phyloP scores from a whole-genome alignment of 2,329 filamentous ascomycete genomes.

The Colletotrichum falcatum region DNA sequence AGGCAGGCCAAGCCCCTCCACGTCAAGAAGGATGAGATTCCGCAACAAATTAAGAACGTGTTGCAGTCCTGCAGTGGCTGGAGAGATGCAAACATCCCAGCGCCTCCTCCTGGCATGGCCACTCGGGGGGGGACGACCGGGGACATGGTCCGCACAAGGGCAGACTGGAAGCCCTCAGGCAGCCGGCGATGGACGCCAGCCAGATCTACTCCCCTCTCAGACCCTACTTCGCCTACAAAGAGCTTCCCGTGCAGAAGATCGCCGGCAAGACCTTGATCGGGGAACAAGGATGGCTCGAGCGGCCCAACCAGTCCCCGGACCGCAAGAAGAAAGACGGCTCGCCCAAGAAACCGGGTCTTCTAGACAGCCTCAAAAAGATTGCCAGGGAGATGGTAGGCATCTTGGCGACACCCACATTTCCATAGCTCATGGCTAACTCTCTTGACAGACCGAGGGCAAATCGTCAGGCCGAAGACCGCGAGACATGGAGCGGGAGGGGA shows the following conservation, averaged over 20 bases:
- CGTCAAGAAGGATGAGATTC: slow-evolving; percentile 24
- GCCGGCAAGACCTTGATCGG: slow-evolving; percentile 66
- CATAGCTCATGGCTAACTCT: background rate
- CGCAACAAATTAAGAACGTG: slow-evolving; percentile 31
- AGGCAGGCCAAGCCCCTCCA: slow-evolving; percentile 13
- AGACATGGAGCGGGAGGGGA: slow-evolving; percentile 45
- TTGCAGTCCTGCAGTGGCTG: slow-evolving; percentile 39
- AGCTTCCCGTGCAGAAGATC: slow-evolving; percentile 53
- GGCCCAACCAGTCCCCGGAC: slow-evolving; percentile 49
- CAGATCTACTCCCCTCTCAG: slow-evolving; percentile 57
- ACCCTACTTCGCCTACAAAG: slow-evolving; percentile 56
- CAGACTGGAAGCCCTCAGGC: slow-evolving; percentile 36
- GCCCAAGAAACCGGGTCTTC: slow-evolving; percentile 55
- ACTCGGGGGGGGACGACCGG: background rate
- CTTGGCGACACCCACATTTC: background rate
- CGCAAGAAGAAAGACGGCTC: slow-evolving; percentile 41
- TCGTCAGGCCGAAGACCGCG: slow-evolving; percentile 48
- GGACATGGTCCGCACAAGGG: slow-evolving; percentile 4
- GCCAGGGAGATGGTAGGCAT: slow-evolving; percentile 64
- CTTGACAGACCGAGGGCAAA: slow-evolving; percentile 52
- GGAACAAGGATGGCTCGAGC: slow-evolving; percentile 68
- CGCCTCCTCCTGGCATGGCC: slow-evolving; percentile 2
- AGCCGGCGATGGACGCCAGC: slow-evolving; percentile 39
- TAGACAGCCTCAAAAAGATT: slow-evolving; percentile 63
- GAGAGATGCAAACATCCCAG: slow-evolving; percentile 18